phyloP scores from a whole-genome alignment of 225 moss, liverwort and hornwort species.

The Pleurozium schreberi region DNA sequence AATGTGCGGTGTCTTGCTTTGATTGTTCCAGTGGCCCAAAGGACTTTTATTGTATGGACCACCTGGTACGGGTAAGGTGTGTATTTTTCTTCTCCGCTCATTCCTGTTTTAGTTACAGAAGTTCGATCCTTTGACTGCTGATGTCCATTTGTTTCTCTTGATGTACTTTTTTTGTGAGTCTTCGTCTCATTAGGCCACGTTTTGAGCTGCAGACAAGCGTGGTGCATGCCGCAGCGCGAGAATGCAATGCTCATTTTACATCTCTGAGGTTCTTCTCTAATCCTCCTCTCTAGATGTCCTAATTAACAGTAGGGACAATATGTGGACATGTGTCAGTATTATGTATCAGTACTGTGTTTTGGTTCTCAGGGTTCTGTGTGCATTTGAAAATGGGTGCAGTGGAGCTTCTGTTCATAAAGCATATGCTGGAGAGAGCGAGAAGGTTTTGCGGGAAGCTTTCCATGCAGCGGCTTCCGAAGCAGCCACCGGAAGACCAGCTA shows the following conservation, averaged over 20 bases:
- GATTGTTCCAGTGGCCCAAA: constrained; percentile 66
- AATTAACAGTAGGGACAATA: background rate
- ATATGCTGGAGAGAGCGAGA: constrained; percentile 93
- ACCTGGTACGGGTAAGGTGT: constrained; percentile 96
- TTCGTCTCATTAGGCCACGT: background rate
- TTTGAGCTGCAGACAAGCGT: constrained; percentile 69
- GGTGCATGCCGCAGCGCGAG: constrained; percentile 79
- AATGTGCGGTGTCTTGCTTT: background rate
- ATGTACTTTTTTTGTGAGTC: background rate
- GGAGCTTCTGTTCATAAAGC: constrained; percentile 75
- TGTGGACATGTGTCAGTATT: background rate
- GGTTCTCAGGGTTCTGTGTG: background rate
- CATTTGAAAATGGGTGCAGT: constrained; percentile 21
- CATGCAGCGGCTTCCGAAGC: constrained; percentile 54
- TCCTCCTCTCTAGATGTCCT: background rate
- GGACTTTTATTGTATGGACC: constrained; percentile 91
- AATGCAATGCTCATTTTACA: constrained; percentile 75
- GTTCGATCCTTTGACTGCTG: background rate
- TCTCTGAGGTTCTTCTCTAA: constrained; percentile 47
- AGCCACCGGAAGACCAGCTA: constrained; percentile 65
- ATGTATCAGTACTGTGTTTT: background rate
- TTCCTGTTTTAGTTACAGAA: background rate
- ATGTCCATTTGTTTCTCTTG: background rate
- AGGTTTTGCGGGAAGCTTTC: constrained; percentile 71
- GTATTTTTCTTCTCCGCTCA: background rate